These are phyloP conservation scores for Coemansia sp. DNA, from an alignment of 192 early-diverging fungal genomes.

Conservation along the genomic window DNA sequence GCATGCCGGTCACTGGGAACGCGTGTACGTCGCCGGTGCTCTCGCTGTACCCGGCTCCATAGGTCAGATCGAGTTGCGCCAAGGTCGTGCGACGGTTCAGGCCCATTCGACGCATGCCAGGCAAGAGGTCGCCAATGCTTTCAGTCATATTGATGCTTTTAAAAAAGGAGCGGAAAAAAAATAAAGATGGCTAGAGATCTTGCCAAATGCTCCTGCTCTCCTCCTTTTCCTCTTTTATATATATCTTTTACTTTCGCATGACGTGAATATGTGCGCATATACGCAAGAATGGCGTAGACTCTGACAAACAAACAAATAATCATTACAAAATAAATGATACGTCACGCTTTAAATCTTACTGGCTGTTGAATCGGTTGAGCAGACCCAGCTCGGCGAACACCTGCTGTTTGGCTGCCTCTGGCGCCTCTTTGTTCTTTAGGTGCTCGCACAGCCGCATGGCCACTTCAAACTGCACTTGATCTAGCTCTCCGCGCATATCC, in stretches of 20 bases:
- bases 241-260: background rate
- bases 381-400: constrained; percentile 49
- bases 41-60: constrained; percentile 33
- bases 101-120: constrained; percentile 40
- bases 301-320: background rate
- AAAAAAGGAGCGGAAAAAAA: background rate
- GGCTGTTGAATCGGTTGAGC: constrained; percentile 27
- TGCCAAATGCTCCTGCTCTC: background rate
- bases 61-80: constrained; percentile 37
- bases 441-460: constrained; percentile 73
- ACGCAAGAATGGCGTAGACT: background rate
- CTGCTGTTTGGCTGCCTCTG: constrained; percentile 27
- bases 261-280: background rate
- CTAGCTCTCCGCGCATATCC: constrained; percentile 81
- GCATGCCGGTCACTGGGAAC: constrained; percentile 47
- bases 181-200: background rate
- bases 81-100: constrained; percentile 25
- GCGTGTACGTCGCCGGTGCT: constrained; percentile 32
- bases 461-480: constrained; percentile 81
- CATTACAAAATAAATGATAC: background rate
- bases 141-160: constrained; percentile 25
- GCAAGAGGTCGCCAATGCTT: constrained; percentile 37
- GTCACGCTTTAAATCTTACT: background rate
- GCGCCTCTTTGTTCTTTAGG: constrained; percentile 34
- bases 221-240: background rate